These are phyloP conservation scores for Mortierella sp. DNA, from an alignment of 371 early-diverging fungal species.

Conservation along the genomic window DNA sequence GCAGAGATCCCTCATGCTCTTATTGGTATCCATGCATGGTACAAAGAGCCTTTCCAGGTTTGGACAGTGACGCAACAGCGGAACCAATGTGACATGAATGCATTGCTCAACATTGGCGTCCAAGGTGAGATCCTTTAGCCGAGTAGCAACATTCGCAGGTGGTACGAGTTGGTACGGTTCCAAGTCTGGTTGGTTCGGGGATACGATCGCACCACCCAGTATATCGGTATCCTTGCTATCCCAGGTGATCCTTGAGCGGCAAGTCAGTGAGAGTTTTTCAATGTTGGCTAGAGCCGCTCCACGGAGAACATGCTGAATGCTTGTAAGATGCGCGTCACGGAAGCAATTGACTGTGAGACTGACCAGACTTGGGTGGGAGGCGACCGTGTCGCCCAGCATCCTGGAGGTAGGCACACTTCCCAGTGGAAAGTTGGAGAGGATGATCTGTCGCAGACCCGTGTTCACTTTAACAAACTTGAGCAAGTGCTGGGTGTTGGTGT, in stretches of 20 bases:
- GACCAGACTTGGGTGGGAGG: conserved; percentile 12
- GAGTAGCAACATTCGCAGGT: not conserved
- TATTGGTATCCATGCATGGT: not conserved
- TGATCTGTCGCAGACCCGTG: conserved; percentile 14
- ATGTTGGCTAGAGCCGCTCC: conserved; percentile 15
- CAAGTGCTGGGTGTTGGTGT: conserved; percentile 23
- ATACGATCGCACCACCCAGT: not conserved
- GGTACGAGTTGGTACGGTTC: conserved; percentile 3
- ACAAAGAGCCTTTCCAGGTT: conserved; percentile 20
- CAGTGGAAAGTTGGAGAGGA: conserved; percentile 26
- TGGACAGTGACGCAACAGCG: conserved; percentile 15
- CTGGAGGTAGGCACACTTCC: conserved; percentile 8
- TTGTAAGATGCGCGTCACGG: conserved; percentile 4
- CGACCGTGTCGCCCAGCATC: conserved; percentile 12
- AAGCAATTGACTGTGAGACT: conserved; percentile 19
- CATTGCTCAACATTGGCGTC: conserved; percentile 7
- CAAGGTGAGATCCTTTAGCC: conserved; percentile 18
- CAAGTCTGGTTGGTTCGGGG: too few relatives aligned
- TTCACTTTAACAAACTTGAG: conserved; percentile 28
- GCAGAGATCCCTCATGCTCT: conserved; percentile 4
- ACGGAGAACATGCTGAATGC: conserved; percentile 17
- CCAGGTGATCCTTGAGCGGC: conserved; percentile 2
- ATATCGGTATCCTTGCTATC: not conserved
- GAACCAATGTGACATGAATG: conserved; percentile 6
- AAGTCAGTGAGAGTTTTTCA: conserved; percentile 12